Percentiles rank a stretch among this genome's conserved stretches.
phyloP scores from a whole-genome alignment of 371 early-diverging fungal species.

The Mucor saturninus region DNA sequence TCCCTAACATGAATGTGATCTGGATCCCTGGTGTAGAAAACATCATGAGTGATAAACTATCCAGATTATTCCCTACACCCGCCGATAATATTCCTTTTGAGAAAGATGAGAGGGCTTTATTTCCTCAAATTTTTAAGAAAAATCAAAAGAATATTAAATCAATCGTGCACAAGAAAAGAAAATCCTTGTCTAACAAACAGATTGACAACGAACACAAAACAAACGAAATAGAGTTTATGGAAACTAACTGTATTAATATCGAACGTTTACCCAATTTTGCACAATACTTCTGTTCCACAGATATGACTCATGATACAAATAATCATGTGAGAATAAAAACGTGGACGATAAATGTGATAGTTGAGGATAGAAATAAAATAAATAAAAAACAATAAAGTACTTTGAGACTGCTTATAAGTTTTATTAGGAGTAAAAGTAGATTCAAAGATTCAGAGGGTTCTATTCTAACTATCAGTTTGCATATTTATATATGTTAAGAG shows the following conservation, averaged over 20 bases:
- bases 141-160: neutral
- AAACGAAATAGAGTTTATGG: neutral
- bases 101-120: neutral
- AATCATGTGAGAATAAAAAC: neutral
- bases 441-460: too few relatives aligned
- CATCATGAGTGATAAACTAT: conserved; percentile 16
- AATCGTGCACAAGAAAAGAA: neutral
- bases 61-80: conserved; percentile 10
- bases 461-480: too few relatives aligned
- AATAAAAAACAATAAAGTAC: too few relatives aligned
- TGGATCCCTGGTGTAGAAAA: conserved; percentile 14
- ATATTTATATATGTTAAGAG: too few relatives aligned
- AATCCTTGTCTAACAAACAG: neutral
- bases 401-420: too few relatives aligned
- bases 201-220: neutral
- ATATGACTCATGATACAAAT: neutral
- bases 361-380: too few relatives aligned
- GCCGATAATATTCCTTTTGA: neutral
- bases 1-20: conserved; percentile 11
- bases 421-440: too few relatives aligned
- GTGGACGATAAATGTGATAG: too few relatives aligned
- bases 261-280: too few relatives aligned
- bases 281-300: neutral
- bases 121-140: neutral
- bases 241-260: neutral